Base-by-base conservation (phyloP, 1,284 basidiomycete genomes). In the Inonotus obliquus region DNA sequence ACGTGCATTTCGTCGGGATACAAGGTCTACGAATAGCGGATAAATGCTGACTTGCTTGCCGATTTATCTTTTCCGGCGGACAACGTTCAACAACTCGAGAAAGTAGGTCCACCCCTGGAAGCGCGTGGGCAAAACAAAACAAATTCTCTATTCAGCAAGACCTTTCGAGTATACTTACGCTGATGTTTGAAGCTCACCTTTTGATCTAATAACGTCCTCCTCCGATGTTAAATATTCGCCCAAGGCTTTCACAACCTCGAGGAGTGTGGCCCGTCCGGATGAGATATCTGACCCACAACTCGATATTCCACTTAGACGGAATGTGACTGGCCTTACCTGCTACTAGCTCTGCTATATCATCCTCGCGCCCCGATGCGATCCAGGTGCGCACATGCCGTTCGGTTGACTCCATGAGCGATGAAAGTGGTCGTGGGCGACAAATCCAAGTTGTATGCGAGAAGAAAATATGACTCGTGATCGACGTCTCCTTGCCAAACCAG, bases 151-250 rank as follows among this genome's bases (percentile, higher is more conserved):
- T 17, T 55, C 54, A 13, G 57, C 32, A 59, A 54, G 39, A 32
- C 19, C 35, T 48, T 1, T 7, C 37, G 3, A 1, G 51, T 14
- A 32, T 13, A 4, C n/a, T n/a, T 60, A 27, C 57, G 63, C 44
- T 87, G 94, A 96, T 78, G 92, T 92, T 5, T 52, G 21, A 35
- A 44, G 21, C 61, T 64, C 45, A 87, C 96, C 96, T 78, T 94
- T 93, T 4, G 85, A 82, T 44, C 96, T 81, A 14, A 88, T 73
- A 2, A 81, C 78, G 66, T 91, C 92, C 59, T 96, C 91, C 66
- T 95, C 91, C 1, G 91, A 87, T 0, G 91, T 96, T 29, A 99
- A 79, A 69, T 90, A 94, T 67, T 92, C 88, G 37, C 92, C 93
- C 0, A 97, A 80, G 21, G 86, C 85, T 69, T 92, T 92, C 14